These are phyloP conservation scores for Gryganskiella cystojenkinii DNA, from an alignment of 192 early-diverging fungal genomes.

Conservation along the genomic window DNA sequence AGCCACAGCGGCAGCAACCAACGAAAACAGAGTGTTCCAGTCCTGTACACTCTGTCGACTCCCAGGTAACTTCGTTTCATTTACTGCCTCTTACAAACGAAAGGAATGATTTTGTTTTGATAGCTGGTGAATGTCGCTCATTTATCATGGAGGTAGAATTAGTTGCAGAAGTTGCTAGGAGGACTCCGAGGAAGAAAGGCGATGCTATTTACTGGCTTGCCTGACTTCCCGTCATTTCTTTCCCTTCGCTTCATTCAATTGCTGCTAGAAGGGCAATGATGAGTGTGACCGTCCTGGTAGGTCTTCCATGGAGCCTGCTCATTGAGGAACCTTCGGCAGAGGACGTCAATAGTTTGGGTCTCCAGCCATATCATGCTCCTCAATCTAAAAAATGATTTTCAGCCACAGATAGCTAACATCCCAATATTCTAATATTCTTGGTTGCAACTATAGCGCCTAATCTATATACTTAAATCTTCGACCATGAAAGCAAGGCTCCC, in stretches of 20 bases:
- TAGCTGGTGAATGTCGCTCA: no score
- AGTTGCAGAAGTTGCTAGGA: constrained; percentile 3
- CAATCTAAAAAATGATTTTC: not conserved
- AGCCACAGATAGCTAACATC: constrained; percentile 2
- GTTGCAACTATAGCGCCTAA: not conserved
- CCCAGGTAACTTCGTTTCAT: no score
- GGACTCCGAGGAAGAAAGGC: constrained; percentile 1
- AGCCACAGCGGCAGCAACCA: no score
- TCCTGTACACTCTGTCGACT: no score
- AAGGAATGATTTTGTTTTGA: no score
- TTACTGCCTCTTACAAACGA: no score
- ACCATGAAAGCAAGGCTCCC: constrained; percentile 1
- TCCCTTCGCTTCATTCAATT: constrained; percentile 5
- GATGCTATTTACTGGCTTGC: not conserved
- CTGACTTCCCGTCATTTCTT: constrained; percentile 10
- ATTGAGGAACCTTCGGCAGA: constrained; percentile 9
- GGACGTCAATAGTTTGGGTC: constrained; percentile 6
- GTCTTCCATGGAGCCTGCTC: constrained; percentile 3
- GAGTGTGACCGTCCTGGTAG: constrained; percentile 10
- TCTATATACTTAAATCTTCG: not conserved
- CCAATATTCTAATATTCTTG: no score
- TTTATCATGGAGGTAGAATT: no score
- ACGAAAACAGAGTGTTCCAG: no score
- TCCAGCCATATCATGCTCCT: not conserved
- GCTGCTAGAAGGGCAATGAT: constrained; percentile 4